Base-by-base conservation (phyloP, 768 basidiomycete genomes). In the Grammothele lineata region DNA sequence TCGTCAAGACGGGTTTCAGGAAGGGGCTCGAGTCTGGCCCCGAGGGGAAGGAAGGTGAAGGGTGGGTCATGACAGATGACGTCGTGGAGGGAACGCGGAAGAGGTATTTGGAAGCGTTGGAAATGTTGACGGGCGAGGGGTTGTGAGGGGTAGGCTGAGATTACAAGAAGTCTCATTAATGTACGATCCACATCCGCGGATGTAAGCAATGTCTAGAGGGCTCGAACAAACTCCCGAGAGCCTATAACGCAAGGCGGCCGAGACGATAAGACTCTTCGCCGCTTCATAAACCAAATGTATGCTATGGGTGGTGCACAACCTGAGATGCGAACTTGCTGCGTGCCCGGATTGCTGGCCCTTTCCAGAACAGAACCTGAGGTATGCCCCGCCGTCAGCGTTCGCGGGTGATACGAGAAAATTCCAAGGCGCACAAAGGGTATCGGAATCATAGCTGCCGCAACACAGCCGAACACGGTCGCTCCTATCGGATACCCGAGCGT, bases 1-100 rank as follows among this genome's bases (percentile, higher is more conserved):
- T 99, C 23, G 83, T 84, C 10, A 60, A 68, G 22, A 68, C 71
- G 6, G 92, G 92, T 1, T 92, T 89, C 61, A 71, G 67, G 54
- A 87, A 85, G 61, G 89, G 89, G 1, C 64, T 89, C n/a, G 90
- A 92, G 62, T 76, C 69, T 41, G 90, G 89, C 11, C 79, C 78
- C 0, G 70, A 78, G 49, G 81, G 84, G 24, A 71, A 78, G 43
- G 70, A 77, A 50, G 80, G 83, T 32, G 72, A 79, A 48, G 92
- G 91, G 5, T 96, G 94, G 80, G 64, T 71, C 4, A 85, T 98
- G 48, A 83, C 81, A 4, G 76, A 86, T 18, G 74, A 74, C 8
- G 83, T 96, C 2, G 84, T 96, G 4, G 60, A 74, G 49, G 89
- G 85, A 43, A 97, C 94, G 5, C 78, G 70, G 60, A 65, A 75